These are phyloP conservation scores for Ocimum tenuiflorum DNA, from an alignment of 257 asterid genomes.

Conservation along the genomic window DNA sequence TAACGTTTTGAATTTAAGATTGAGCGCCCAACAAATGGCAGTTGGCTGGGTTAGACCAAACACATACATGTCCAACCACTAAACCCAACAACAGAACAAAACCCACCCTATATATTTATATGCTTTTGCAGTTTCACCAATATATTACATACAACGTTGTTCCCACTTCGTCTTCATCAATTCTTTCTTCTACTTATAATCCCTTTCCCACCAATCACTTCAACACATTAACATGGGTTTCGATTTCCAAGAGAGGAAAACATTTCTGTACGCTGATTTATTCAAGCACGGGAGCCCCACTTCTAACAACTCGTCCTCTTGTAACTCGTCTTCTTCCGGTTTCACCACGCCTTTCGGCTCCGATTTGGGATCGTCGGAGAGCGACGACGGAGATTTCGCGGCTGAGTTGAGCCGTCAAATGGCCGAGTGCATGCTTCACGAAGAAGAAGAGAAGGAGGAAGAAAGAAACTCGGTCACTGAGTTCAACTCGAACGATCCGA, in stretches of 20 bases:
- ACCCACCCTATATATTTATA: neutral
- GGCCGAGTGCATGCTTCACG: conserved; percentile 76
- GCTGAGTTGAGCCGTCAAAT: conserved; percentile 70
- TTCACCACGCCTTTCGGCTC: conserved; percentile 55
- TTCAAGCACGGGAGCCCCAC: conserved; percentile 22
- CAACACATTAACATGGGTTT: conserved; percentile 21
- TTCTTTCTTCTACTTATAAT: neutral
- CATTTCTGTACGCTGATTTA: conserved; percentile 29
- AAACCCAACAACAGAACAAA: conserved; percentile 14
- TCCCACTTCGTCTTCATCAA: conserved; percentile 11
- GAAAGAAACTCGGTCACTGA: neutral
- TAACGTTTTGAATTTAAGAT: neutral
- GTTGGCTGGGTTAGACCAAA: conserved; percentile 18
- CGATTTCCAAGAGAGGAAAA: conserved; percentile 19
- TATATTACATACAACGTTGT: no score
- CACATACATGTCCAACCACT: conserved; percentile 15
- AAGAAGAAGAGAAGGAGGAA: conserved; percentile 54
- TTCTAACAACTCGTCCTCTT: conserved; percentile 7
- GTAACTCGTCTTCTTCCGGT: conserved; percentile 48
- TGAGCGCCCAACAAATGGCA: conserved; percentile 18
- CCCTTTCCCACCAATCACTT: neutral
- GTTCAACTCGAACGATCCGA: neutral
- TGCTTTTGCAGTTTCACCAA: no score
- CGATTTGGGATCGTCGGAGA: conserved; percentile 60
- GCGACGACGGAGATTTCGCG: conserved; percentile 51